Conservation (phyloP, 2,329 filamentous ascomycete species). For the Colletotrichum incanum region DNA sequence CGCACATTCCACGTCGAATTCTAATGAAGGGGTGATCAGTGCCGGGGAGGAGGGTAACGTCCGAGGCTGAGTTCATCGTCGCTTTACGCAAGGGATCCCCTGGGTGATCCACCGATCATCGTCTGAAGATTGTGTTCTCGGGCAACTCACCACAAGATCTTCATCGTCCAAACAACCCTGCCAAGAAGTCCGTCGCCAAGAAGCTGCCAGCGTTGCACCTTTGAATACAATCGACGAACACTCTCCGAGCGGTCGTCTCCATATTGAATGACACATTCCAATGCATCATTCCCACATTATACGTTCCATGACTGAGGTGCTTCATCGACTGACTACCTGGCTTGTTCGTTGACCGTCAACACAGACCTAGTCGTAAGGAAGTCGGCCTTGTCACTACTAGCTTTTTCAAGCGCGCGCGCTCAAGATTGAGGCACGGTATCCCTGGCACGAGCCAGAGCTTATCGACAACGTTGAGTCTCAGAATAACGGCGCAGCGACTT, state of each 20-base stretch:
- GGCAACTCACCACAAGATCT: neutral
- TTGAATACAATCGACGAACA: neutral
- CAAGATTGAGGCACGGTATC: conserved; percentile 1
- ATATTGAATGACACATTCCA: neutral
- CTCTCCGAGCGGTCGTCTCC: conserved; percentile 9
- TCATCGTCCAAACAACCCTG: conserved; percentile 7
- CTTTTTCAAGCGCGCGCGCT: conserved; percentile 8
- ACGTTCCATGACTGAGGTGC: neutral
- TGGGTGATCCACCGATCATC: neutral
- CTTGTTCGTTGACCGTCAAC: neutral
- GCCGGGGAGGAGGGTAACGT: neutral
- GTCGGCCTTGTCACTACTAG: neutral
- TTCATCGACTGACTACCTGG: neutral
- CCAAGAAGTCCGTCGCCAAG: conserved; percentile 25
- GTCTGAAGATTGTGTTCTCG: conserved; percentile 12
- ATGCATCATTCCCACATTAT: neutral
- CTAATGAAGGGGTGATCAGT: neutral
- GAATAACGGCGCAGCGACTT: conserved; percentile 2
- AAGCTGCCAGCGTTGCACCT: conserved; percentile 5
- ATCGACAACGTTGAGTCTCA: conserved; percentile 12
- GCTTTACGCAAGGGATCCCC: neutral
- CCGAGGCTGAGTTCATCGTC: neutral
- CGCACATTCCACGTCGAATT: neutral
- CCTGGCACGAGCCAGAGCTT: conserved; percentile 14
- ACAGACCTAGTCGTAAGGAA: neutral